Conservation (phyloP, 176 grass and related monocot species). For the Poa pratensis region DNA sequence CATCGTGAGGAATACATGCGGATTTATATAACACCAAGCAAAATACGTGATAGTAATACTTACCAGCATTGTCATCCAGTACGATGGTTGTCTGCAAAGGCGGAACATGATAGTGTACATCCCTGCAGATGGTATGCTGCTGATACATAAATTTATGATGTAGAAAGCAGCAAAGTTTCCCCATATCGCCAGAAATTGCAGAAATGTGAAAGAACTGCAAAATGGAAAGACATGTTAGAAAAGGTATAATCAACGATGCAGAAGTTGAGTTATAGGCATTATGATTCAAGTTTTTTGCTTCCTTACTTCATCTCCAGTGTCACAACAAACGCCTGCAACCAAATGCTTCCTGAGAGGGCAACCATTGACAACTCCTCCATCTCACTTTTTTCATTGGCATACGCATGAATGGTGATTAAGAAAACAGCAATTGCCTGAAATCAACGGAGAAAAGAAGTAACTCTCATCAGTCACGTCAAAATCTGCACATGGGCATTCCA, state of each 20-base stretch:
- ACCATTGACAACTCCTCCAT: conserved; percentile 97
- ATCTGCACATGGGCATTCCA: not conserved
- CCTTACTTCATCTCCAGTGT: conserved; percentile 85
- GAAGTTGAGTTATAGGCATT: conserved; percentile 20
- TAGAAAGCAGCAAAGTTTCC: conserved; percentile 91
- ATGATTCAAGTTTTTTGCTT: conserved; percentile 20
- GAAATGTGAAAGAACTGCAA: conserved; percentile 82
- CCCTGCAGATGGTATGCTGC: conserved; percentile 73
- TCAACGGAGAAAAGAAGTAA: conserved; percentile 33
- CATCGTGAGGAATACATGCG: not conserved
- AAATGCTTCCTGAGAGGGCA: conserved; percentile 91
- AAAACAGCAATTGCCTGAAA: conserved; percentile 82
- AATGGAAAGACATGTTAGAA: conserved; percentile 34
- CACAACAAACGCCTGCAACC: conserved; percentile 91
- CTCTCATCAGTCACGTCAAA: not conserved
- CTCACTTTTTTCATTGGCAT: conserved; percentile 90
- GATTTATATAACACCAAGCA: not conserved
- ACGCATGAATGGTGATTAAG: conserved; percentile 78
- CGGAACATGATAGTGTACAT: conserved; percentile 94
- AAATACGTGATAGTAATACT: conserved; percentile 40
- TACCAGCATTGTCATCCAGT: conserved; percentile 93
- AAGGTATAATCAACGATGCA: conserved; percentile 5
- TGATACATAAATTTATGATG: conserved; percentile 79
- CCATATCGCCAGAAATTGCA: conserved; percentile 92
- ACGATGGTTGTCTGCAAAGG: conserved; percentile 74